These are phyloP conservation scores for Fusarium chaquense DNA, from an alignment of 2,329 filamentous ascomycete species.

Conservation along the genomic window DNA sequence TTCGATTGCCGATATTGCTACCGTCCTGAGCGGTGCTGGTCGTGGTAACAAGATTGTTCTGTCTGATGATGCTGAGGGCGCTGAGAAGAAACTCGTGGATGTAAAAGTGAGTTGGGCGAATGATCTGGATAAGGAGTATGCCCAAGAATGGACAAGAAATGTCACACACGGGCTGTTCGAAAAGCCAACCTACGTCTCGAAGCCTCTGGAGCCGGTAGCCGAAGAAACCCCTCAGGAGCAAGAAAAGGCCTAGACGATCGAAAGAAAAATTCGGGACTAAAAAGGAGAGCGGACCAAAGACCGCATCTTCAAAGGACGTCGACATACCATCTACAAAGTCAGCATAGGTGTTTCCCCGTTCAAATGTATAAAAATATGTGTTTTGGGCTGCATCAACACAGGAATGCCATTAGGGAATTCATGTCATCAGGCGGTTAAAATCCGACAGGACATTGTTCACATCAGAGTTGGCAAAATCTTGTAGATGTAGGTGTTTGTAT, in stretches of 20 bases:
- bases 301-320: background rate
- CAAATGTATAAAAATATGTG: slow-evolving; percentile 19
- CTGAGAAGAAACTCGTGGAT: slow-evolving; percentile 49
- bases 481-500: slow-evolving; percentile 38
- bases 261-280: background rate
- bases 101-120: slow-evolving; percentile 66
- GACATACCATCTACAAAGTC: background rate
- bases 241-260: background rate
- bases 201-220: slow-evolving; percentile 20
- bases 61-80: slow-evolving; percentile 40
- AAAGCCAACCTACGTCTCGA: slow-evolving; percentile 42
- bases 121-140: slow-evolving; percentile 60
- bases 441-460: slow-evolving; percentile 8
- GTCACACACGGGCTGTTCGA: slow-evolving; percentile 63
- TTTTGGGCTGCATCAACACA: slow-evolving; percentile 8
- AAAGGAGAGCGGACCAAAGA: slow-evolving; percentile 1
- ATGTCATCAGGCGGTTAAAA: slow-evolving; percentile 1
- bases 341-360: background rate
- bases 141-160: slow-evolving; percentile 63
- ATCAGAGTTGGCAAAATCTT: slow-evolving; percentile 19
- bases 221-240: slow-evolving; percentile 7
- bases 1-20: slow-evolving; percentile 72
- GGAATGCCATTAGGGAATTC: slow-evolving; percentile 3
- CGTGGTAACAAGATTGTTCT: slow-evolving; percentile 62
- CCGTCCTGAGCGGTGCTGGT: slow-evolving; percentile 65